A percentile compares a stretch with the other conserved stretches of the same genome.
phyloP scores from a whole-genome alignment of 2,329 filamentous ascomycete species.

The Chaetothyriales sp. region DNA sequence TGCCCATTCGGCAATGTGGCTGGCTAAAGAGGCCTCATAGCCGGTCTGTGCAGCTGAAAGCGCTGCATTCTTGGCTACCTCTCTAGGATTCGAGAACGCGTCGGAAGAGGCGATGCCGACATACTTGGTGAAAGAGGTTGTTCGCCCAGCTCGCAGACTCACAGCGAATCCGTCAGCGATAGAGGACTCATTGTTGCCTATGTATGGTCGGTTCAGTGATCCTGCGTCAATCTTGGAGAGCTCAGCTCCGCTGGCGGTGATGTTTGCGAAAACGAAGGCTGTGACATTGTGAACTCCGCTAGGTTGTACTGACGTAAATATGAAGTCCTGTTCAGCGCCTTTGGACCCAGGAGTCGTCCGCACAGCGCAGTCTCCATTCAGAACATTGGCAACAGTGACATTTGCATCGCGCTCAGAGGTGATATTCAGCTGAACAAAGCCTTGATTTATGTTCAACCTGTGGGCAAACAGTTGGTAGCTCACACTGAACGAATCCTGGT shows the following conservation, averaged over 20 bases:
- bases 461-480: conserved; percentile 52
- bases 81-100: conserved; percentile 45
- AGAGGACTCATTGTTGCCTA: conserved; percentile 45
- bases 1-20: conserved; percentile 49
- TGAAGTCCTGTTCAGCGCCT: conserved; percentile 38
- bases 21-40: conserved; percentile 38
- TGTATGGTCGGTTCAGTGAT: conserved; percentile 29
- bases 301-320: conserved; percentile 52
- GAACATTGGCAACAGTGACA: conserved; percentile 47
- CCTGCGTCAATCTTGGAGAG: conserved; percentile 26
- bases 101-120: conserved; percentile 55
- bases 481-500: conserved; percentile 38
- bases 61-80: conserved; percentile 41
- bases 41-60: conserved; percentile 36
- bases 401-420: conserved; percentile 38
- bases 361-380: conserved; percentile 55
- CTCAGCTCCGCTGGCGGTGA: conserved; percentile 29
- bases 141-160: conserved; percentile 36
- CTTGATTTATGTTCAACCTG: conserved; percentile 47
- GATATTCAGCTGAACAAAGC: conserved; percentile 45
- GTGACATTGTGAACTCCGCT: conserved; percentile 46
- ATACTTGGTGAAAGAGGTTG: conserved; percentile 47
- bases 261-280: conserved; percentile 40
- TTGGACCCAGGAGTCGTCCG: conserved; percentile 45
- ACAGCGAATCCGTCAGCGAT: conserved; percentile 47